Conservation (phyloP, 75 land plant genomes). For the Picea glauca region DNA sequence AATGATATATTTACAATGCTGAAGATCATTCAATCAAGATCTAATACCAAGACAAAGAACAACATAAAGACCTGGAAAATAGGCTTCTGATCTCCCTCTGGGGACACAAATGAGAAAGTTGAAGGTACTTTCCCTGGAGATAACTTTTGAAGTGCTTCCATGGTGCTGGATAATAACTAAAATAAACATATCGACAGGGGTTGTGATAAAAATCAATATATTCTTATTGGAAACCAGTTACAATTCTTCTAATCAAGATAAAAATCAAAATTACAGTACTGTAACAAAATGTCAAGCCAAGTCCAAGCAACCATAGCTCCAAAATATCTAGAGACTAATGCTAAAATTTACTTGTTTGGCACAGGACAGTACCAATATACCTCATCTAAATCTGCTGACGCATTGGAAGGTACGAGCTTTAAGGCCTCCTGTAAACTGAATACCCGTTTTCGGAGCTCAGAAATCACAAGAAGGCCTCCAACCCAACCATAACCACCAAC, state of each 20-base stretch:
- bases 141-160: constrained; percentile 19
- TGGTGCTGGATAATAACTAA: constrained; percentile 22
- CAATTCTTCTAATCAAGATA: neutral
- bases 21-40: too few relatives aligned
- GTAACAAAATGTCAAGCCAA: neutral
- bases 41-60: too few relatives aligned
- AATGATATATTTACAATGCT: too few relatives aligned
- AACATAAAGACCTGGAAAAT: constrained; percentile 6
- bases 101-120: neutral
- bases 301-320: neutral
- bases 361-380: constrained; percentile 10
- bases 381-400: constrained; percentile 28
- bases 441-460: constrained; percentile 12
- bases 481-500: constrained; percentile 27
- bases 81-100: constrained; percentile 16
- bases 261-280: neutral
- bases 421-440: constrained; percentile 16
- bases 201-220: constrained; percentile 7
- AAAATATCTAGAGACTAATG: neutral
- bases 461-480: constrained; percentile 24
- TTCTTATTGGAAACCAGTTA: neutral
- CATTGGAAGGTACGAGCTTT: constrained; percentile 31
- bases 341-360: neutral
- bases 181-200: neutral
- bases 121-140: constrained; percentile 15